Base-by-base conservation (phyloP, 352 stramenopile genomes). In the Phytophthora tentaculata region DNA sequence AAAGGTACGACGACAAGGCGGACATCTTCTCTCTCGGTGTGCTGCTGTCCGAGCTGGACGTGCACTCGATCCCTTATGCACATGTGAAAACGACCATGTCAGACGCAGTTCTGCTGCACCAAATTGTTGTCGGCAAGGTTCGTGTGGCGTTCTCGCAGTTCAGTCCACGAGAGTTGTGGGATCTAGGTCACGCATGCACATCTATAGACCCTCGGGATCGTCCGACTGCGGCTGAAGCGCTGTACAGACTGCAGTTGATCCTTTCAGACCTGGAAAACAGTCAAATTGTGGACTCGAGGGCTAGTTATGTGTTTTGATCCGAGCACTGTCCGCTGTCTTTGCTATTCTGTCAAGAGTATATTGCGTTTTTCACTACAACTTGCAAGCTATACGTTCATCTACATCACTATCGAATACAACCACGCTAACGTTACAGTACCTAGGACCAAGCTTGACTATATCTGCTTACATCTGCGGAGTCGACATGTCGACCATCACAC, bases 401-500 rank as follows among this genome's bases (percentile, higher is more conserved):
- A 32, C 28, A 32, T 8, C 28, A 8, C 28, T 32, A 32, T 32
- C 28, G 9, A 32, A 32, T 32, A 32, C n/a, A n/a, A n/a, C n/a
- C n/a, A n/a, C n/a, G n/a, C n/a, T n/a, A n/a, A n/a, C n/a, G n/a
- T n/a, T n/a, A n/a, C n/a, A n/a, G n/a, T n/a, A n/a, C n/a, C n/a
- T n/a, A n/a, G n/a, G n/a, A n/a, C n/a, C n/a, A n/a, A 60, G 35
- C 32, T 58, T 29, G 26, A 51, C n/a, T n/a, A n/a, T n/a, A n/a
- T n/a, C 19, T 49, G 35, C 12, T 61, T 61, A 78, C 71, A 78
- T 78, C n/a, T 66, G 54, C 3, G 67, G 71, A 45, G 48, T 71
- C 43, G 71, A 82, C 76, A 89, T 89, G 57, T 89, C 76, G 19
- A 58, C 69, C 35, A 71, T 61, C 72, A 88, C 76, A 70, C 69